phyloP scores from a whole-genome alignment of 2,329 filamentous ascomycete species.

The Fusarium protoensiforme region DNA sequence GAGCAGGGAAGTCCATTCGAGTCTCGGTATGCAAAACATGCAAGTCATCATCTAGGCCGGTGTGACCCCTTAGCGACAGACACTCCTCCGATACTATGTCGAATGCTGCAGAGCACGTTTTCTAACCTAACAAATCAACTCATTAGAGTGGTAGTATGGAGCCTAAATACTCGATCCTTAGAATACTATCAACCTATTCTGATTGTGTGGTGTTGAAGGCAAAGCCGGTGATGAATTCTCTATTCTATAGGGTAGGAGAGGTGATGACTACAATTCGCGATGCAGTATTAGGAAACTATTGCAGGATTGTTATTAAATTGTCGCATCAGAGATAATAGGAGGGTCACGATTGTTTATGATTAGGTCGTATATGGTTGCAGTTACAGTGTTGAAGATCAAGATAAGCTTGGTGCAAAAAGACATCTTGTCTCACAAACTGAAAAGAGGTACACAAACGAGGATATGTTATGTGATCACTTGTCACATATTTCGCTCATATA shows the following conservation, averaged over 20 bases:
- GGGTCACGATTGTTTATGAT: fast-evolving
- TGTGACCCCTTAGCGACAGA: background rate
- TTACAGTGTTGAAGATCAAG: background rate
- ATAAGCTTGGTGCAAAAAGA: background rate
- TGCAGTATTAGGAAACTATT: background rate
- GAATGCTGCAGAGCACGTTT: background rate
- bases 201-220: background rate
- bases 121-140: background rate
- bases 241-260: background rate
- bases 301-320: background rate
- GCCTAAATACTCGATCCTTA: too few relatives aligned
- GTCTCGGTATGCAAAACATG: background rate
- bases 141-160: too few relatives aligned
- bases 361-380: too few relatives aligned
- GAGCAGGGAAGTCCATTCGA: background rate
- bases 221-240: background rate
- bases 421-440: background rate
- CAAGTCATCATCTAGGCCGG: background rate
- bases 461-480: fast-evolving
- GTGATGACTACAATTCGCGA: background rate
- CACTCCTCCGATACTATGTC: background rate
- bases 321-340: background rate
- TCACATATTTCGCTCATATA: too few relatives aligned
- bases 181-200: background rate
- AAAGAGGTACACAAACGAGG: background rate